Conservation (phyloP, 1,284 basidiomycete species). For the Sutorius eximius region DNA sequence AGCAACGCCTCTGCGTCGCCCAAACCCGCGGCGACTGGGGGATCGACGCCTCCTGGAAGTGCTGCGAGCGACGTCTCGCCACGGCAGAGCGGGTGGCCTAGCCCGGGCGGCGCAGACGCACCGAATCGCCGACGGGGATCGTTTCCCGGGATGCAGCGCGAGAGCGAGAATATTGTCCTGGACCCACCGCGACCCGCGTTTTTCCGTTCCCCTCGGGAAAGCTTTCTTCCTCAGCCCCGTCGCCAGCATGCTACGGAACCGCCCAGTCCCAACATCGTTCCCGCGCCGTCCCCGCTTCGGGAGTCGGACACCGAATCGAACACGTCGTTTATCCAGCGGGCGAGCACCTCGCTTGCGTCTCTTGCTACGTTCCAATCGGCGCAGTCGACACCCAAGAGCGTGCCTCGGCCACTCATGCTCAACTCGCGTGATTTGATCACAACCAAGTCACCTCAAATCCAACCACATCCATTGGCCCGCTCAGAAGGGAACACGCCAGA, state of each 20-base stretch:
- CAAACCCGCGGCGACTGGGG: background rate
- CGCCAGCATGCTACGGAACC: slow-evolving; percentile 38
- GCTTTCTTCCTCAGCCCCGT: slow-evolving; percentile 43
- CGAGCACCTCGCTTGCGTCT: slow-evolving; percentile 43
- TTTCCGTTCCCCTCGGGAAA: slow-evolving; percentile 60
- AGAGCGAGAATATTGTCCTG: slow-evolving; percentile 42
- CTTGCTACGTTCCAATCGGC: slow-evolving; percentile 40
- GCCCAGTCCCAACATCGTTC: slow-evolving; percentile 38
- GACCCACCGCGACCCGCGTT: slow-evolving; percentile 56
- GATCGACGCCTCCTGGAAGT: slow-evolving; percentile 14
- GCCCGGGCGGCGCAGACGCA: background rate
- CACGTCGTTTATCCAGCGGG: slow-evolving; percentile 35
- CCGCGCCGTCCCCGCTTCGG: slow-evolving; percentile 27
- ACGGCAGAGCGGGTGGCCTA: slow-evolving; percentile 15
- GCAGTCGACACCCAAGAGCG: slow-evolving; percentile 38
- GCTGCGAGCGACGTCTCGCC: slow-evolving; percentile 19
- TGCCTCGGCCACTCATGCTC: slow-evolving; percentile 58
- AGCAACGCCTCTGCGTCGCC: slow-evolving; percentile 13
- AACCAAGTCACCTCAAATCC: slow-evolving; percentile 12
- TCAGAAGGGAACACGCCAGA: slow-evolving; percentile 41
- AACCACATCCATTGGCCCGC: slow-evolving; percentile 28
- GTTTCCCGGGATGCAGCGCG: slow-evolving; percentile 38
- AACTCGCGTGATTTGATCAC: slow-evolving; percentile 49
- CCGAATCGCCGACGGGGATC: slow-evolving; percentile 40
- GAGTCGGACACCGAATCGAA: slow-evolving; percentile 32